Percentiles rank a stretch among this genome's conserved stretches.
These are phyloP conservation scores for Taxillus chinensis DNA, from an alignment of 164 flowering plant genomes.

Conservation along the genomic window DNA sequence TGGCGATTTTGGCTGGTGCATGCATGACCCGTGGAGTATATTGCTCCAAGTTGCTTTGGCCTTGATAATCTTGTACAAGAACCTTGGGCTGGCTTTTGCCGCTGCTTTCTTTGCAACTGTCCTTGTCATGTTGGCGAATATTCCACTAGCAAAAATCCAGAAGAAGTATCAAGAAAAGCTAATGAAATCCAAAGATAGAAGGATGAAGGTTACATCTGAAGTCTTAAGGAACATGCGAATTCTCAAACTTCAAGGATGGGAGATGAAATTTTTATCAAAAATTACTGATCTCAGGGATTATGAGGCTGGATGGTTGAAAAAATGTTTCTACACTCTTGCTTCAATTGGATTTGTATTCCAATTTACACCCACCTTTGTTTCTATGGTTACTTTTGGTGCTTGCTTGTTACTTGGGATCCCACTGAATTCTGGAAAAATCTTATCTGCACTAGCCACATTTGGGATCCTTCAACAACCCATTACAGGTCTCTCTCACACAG, in stretches of 20 bases:
- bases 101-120: conserved; percentile 4
- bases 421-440: not conserved
- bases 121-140: not conserved
- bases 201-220: conserved; percentile 7
- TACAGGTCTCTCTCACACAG: conserved; percentile 2
- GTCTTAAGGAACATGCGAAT: conserved; percentile 8
- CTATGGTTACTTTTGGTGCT: conserved; percentile 8
- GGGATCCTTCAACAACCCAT: conserved; percentile 7
- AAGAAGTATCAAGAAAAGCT: not conserved
- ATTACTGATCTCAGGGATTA: not conserved
- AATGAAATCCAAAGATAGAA: conserved; percentile 3
- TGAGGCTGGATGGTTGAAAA: conserved; percentile 6
- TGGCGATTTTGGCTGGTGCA: not conserved
- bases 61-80: conserved; percentile 4
- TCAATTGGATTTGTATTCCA: not conserved
- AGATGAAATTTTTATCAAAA: not conserved
- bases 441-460: too few relatives aligned
- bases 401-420: conserved; percentile 4
- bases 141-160: not conserved
- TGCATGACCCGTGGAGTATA: conserved; percentile 4
- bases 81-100: conserved; percentile 5
- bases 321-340: not conserved
- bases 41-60: conserved; percentile 4
- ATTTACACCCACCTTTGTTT: conserved; percentile 5
- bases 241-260: conserved; percentile 13